These are phyloP conservation scores for Backusella psychrophila DNA, from an alignment of 192 early-diverging fungal species.

Conservation along the genomic window DNA sequence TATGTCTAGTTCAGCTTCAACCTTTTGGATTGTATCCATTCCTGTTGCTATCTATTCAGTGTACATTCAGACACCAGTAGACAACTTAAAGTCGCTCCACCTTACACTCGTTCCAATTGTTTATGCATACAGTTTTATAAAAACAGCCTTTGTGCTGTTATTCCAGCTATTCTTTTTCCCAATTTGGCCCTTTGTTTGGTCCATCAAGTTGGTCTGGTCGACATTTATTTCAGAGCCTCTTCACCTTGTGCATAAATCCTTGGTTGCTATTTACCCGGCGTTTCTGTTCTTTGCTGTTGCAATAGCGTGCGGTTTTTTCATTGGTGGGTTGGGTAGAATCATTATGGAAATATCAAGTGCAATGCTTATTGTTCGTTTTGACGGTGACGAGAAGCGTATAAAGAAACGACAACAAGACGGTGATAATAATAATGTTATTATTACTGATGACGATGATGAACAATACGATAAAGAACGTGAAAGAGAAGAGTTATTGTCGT, in stretches of 20 bases:
- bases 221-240: neutral
- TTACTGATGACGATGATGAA: neutral
- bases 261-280: neutral
- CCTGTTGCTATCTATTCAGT: neutral
- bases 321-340: neutral
- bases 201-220: neutral
- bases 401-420: neutral
- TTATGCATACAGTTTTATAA: neutral
- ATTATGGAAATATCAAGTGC: neutral
- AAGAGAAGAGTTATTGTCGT: neutral
- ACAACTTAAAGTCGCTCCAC: neutral
- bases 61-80: neutral
- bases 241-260: neutral
- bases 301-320: neutral
- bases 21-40: neutral
- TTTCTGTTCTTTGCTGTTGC: neutral
- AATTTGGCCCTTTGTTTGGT: neutral
- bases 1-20: neutral
- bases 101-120: neutral
- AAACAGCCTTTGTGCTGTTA: neutral
- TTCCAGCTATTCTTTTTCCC: neutral
- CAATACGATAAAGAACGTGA: neutral
- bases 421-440: neutral
- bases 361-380: neutral
- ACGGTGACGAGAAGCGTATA: neutral